Evolutionary conservation across 495 filamentous ascomycete species (phyloP), one percentile per base, ranked within the genome.

Genomic region (Entonaema liquescens): DNA sequence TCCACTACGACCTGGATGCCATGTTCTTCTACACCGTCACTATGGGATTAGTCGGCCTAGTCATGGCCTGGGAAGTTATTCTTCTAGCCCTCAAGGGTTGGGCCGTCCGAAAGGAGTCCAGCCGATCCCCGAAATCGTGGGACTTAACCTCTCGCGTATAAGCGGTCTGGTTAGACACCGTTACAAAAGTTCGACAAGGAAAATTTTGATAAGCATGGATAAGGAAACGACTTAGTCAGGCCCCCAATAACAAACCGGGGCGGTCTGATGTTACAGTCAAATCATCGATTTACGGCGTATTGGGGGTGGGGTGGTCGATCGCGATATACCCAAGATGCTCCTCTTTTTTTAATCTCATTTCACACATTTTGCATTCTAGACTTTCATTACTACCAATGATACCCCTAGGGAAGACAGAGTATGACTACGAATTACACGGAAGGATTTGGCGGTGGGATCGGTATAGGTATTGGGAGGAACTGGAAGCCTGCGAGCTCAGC

Each of bases 21-120:
- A 98, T 97, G 95, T 97, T 97, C 79, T 87, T 92, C 65, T 95
- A 97, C 80, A 97, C 93, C 2, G 89, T 98, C 7, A 91, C 89
- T 26, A 90, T 97, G 87, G 95, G 95, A 3, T 75, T 95, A 40
- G 90, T 91, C 12, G 90, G 89, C 0, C 87, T 98, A 71, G 77
- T 97, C 36, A 95, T 98, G 93, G 91, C 93, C 0, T 95, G 92
- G 88, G 86, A 90, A 55, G 86, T 94, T 29, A 57, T 93, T 33
- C 77, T 91, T 2, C 86, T 97, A 55, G 89, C 95, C n/a, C 78
- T 98, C 72, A 97, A 97, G 79, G 95, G 93, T 17, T 97, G 93
- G 93, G 93, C 93, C 1, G 79, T 89, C 15, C 87, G 89, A 72
- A 87, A 82, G 64, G 89, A 94, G 77, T 65, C 74, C 5, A 68